Evolutionary conservation across 495 filamentous ascomycete species (phyloP).

Genomic region (Penicillium lividum): DNA sequence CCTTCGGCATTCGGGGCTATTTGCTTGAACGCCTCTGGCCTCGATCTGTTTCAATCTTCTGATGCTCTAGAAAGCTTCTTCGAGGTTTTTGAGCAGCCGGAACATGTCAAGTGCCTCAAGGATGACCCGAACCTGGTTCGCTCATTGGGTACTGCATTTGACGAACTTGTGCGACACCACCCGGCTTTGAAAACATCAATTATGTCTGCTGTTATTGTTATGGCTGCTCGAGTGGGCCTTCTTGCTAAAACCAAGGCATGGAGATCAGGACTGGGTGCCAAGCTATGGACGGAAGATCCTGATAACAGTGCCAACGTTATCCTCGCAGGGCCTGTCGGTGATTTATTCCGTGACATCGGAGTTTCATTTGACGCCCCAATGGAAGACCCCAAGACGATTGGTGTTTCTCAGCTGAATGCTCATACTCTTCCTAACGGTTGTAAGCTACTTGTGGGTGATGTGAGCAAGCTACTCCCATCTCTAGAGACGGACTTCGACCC

Average conservation of each 20-base stretch:
- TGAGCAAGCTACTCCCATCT: constrained; percentile 31
- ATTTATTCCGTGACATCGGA: constrained; percentile 40
- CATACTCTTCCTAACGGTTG: constrained; percentile 41
- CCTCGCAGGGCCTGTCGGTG: constrained; percentile 33
- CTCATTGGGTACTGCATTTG: constrained; percentile 76
- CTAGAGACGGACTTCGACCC: constrained; percentile 39
- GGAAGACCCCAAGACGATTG: constrained; percentile 32
- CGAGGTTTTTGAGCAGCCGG: constrained; percentile 89
- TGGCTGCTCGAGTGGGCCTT: constrained; percentile 74
- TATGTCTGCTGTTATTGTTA: constrained; percentile 75
- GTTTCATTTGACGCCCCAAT: constrained; percentile 28
- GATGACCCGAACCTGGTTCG: constrained; percentile 59
- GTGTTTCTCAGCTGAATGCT: constrained; percentile 35
- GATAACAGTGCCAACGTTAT: constrained; percentile 37
- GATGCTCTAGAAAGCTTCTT: constrained; percentile 82
- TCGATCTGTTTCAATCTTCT: constrained; percentile 85
- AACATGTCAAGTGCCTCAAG: constrained; percentile 81
- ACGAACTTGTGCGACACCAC: constrained; percentile 93
- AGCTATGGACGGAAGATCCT: constrained; percentile 65
- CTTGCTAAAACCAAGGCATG: constrained; percentile 68
- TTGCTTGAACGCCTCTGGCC: constrained; percentile 83
- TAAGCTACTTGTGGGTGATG: constrained; percentile 36
- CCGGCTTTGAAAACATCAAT: constrained; percentile 77
- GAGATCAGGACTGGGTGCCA: constrained; percentile 71
- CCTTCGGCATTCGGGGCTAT: constrained; percentile 90